Evolutionary conservation across 192 early-diverging fungal genomes (phyloP).

Genomic region (Rhizophagus clarus): DNA sequence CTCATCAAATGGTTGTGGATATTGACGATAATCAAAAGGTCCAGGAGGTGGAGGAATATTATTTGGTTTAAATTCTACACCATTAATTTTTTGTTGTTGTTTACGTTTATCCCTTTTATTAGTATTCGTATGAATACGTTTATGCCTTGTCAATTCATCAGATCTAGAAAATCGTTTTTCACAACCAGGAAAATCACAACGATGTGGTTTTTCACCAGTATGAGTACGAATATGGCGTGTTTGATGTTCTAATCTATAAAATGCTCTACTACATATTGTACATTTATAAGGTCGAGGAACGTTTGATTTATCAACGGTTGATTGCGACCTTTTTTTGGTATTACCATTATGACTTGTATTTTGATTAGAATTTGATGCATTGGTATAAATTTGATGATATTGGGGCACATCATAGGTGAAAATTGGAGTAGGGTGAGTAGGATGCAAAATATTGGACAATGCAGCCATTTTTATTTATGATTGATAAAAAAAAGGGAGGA

Average conservation of each 20-base stretch:
- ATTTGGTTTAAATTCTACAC: slow-evolving; percentile 14
- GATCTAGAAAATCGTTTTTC: slow-evolving; percentile 78
- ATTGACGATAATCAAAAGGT: background rate
- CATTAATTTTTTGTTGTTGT: background rate
- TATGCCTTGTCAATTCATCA: slow-evolving; percentile 79
- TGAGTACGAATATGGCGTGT: slow-evolving; percentile 83
- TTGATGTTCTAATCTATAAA: slow-evolving; percentile 78
- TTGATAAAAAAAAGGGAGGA: too few species aligned
- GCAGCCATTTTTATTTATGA: too few species aligned
- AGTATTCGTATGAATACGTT: slow-evolving; percentile 58
- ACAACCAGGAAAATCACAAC: slow-evolving; percentile 76
- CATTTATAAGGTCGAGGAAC: slow-evolving; percentile 69
- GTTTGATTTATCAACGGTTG: slow-evolving; percentile 12
- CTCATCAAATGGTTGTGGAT: background rate
- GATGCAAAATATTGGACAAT: background rate
- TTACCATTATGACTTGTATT: background rate
- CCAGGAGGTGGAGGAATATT: background rate
- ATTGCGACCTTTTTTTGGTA: background rate
- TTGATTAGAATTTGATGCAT: background rate
- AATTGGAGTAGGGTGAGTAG: background rate
- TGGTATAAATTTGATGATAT: background rate
- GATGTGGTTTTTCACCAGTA: slow-evolving; percentile 84
- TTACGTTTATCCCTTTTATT: slow-evolving; percentile 48
- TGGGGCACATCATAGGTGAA: background rate
- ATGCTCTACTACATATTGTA: slow-evolving; percentile 72